phyloP scores from a whole-genome alignment of 2,329 filamentous ascomycete species.

The Lachnellula hyalina region DNA sequence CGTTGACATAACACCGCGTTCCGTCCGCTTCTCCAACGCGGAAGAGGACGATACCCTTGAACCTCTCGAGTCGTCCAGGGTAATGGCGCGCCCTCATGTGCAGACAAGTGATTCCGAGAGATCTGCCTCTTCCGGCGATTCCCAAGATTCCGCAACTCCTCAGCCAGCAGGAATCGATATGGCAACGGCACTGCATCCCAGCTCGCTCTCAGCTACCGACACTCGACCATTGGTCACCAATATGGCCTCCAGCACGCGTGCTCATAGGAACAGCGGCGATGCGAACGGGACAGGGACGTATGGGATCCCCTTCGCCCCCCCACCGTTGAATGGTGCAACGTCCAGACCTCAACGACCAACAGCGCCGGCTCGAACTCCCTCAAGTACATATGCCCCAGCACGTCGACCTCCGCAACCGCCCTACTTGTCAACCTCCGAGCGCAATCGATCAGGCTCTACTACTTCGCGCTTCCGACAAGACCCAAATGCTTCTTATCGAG shows the following conservation, averaged over 20 bases:
- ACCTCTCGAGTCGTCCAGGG: constrained; percentile 34
- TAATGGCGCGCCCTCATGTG: constrained; percentile 29
- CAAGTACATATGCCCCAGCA: constrained; percentile 70
- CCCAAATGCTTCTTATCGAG: constrained; percentile 68
- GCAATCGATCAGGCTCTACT: constrained; percentile 52
- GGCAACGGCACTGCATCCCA: constrained; percentile 16
- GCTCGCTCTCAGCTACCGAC: constrained; percentile 22
- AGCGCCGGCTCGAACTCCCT: constrained; percentile 67
- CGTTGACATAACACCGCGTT: constrained; percentile 48
- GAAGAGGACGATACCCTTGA: constrained; percentile 44
- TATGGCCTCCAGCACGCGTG: constrained; percentile 32
- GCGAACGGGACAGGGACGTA: constrained; percentile 23
- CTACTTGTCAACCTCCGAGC: constrained; percentile 36
- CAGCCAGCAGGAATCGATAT: constrained; percentile 6
- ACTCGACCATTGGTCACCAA: constrained; percentile 22
- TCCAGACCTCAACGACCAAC: constrained; percentile 61
- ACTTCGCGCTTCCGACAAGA: constrained; percentile 53
- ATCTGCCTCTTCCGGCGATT: constrained; percentile 40
- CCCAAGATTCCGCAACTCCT: constrained; percentile 17
- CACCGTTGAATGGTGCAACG: constrained; percentile 40
- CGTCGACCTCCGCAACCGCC: constrained; percentile 47
- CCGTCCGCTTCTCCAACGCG: constrained; percentile 50
- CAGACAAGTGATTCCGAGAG: constrained; percentile 42
- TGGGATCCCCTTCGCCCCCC: constrained; percentile 17
- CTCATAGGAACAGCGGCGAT: constrained; percentile 37